phyloP scores from a whole-genome alignment of 345 rosid species.

The Chamaenerion angustifolium region DNA sequence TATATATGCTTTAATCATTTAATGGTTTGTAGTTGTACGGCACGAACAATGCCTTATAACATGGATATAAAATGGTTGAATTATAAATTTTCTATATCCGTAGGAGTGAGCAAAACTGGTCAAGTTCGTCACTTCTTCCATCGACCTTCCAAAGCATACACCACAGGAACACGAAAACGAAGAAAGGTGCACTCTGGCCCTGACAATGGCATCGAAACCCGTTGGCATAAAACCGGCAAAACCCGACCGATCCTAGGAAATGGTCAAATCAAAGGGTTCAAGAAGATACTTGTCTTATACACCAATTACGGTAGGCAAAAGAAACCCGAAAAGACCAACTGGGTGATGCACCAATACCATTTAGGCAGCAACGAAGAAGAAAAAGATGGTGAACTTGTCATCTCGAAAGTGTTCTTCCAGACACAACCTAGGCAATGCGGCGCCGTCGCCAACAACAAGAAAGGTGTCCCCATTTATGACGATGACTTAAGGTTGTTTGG shows the following conservation, averaged over 20 bases:
- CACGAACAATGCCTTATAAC: no score
- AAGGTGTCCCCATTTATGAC: background rate
- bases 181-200: constrained; percentile 63
- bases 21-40: no score
- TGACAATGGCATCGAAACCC: constrained; percentile 64
- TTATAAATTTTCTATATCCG: background rate
- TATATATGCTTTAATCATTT: no score
- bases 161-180: constrained; percentile 79
- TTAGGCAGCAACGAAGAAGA: constrained; percentile 71
- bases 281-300: constrained; percentile 81
- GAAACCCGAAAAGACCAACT: constrained; percentile 80
- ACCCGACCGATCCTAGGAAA: constrained; percentile 44
- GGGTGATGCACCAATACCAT: constrained; percentile 99
- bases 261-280: constrained; percentile 55
- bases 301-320: constrained; percentile 75
- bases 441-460: constrained; percentile 1
- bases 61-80: no score
- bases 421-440: constrained; percentile 80
- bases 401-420: constrained; percentile 85
- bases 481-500: no score
- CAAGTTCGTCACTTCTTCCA: constrained; percentile 87
- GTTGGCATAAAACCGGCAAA: constrained; percentile 98
- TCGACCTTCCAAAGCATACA: constrained; percentile 86
- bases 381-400: constrained; percentile 74
- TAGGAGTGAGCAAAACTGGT: constrained; percentile 81